Percentiles rank a stretch among this genome's conserved stretches.
phyloP scores from a whole-genome alignment of 1,284 basidiomycete species.

The Phellinidium pouzarii region DNA sequence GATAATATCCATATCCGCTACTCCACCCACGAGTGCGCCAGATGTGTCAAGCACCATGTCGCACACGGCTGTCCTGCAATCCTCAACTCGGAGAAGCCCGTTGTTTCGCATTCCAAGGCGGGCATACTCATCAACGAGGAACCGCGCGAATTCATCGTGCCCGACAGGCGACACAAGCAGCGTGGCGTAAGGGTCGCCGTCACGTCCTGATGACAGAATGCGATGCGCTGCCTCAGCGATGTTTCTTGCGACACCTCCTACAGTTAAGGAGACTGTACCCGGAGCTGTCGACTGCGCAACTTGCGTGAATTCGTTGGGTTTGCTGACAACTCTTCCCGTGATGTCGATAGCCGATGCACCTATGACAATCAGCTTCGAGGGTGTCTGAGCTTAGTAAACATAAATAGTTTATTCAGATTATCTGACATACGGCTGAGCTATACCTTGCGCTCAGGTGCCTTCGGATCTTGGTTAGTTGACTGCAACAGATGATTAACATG shows the following conservation, averaged over 20 bases:
- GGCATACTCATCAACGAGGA: slow-evolving; percentile 52
- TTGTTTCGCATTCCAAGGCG: slow-evolving; percentile 74
- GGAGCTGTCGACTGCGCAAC: slow-evolving; percentile 69
- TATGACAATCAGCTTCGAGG: slow-evolving; percentile 54
- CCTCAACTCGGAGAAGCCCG: slow-evolving; percentile 50
- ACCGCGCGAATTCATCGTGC: slow-evolving; percentile 60
- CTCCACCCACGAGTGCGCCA: slow-evolving; percentile 75
- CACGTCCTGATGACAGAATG: slow-evolving; percentile 36
- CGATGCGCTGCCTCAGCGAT: slow-evolving; percentile 85
- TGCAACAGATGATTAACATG: not conserved
- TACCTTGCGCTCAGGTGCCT: not conserved
- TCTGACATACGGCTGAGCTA: not conserved
- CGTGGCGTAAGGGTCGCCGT: slow-evolving; percentile 29
- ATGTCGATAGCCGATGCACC: slow-evolving; percentile 88
- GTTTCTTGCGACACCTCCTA: slow-evolving; percentile 93
- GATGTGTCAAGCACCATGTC: slow-evolving; percentile 72
- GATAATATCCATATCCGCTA: slow-evolving; percentile 87
- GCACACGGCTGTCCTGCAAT: slow-evolving; percentile 68
- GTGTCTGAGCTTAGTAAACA: slow-evolving; percentile 17
- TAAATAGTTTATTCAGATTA: not conserved
- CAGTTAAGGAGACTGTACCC: slow-evolving; percentile 64
- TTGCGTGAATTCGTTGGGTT: slow-evolving; percentile 26
- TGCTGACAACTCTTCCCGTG: slow-evolving; percentile 45
- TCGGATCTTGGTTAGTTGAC: not conserved
- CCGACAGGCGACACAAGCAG: slow-evolving; percentile 61